Base-by-base conservation (phyloP, 805 yeast genomes). In the Saturnispora ahearnii region DNA sequence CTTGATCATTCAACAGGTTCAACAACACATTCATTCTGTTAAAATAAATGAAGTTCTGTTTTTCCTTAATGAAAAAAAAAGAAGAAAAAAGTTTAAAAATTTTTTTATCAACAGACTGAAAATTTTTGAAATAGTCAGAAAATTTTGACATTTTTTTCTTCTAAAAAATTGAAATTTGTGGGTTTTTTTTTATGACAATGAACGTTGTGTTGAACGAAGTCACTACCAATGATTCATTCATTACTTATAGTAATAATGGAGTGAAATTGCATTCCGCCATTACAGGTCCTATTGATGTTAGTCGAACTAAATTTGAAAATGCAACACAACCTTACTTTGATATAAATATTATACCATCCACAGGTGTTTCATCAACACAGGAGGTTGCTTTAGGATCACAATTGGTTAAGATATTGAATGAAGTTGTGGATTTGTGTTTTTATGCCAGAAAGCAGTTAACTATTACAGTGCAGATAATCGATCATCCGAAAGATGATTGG, bases 211-310 rank as follows among this genome's bases (percentile, higher is more conserved):
- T 48, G 5, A 34, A 42, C 18, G 32, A 48, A 18, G 11, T 13
- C 1, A 48, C 46, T 8, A 42, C 38, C 3, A 48, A 48, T 12
- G 50, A 48, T n/a, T 32, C 43, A 5, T 31, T 48, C 21, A 41
- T 91, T 1, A 75, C 75, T 24, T 70, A 81, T 50, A 62, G 67
- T 13, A 62, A 68, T n/a, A 78, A 76, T 2, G 63, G 64, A 15
- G 78, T 84, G 1, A 76, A 76, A 50, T 81, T 85, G 3, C 66
- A 90, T 2, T 79, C 83, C 41, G 81, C 96, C 0, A 90, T 91
- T 1, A 77, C 90, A 1, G 99, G 99, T 0, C 99, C 99, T 0
- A 76, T 91, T 30, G 97, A 91, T 59, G 57, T 58, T 2, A 82
- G 87, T 10, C 84, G 82, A 62, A 66, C 79, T 12, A 77, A 91